Base-by-base conservation (phyloP, 2,329 filamentous ascomycete genomes). In the Verruconis gallopava region DNA sequence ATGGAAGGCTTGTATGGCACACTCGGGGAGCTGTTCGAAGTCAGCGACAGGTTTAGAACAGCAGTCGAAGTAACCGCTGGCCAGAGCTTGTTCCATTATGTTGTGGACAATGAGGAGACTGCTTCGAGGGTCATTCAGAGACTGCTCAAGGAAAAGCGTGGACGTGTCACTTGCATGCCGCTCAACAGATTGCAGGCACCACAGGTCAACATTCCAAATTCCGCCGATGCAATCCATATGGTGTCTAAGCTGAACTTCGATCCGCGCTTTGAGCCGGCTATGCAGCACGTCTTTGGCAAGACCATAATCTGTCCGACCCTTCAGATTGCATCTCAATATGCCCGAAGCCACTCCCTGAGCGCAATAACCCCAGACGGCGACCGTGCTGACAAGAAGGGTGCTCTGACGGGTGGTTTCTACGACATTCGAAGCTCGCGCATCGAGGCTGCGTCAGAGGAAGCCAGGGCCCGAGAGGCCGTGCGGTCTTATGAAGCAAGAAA, bases 301-400 rank as follows among this genome's bases (percentile, higher is more conserved):
- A 91, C 85, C 0, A 85, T 98, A 40, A 81, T 98, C 43, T 96
- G 91, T 51, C 88, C 89, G 2, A 93, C 85, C 50, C 66, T 98
- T 47, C 76, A 83, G 38, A 76, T 94, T 45, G 91, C 88, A 37
- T 77, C 82, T 11, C 86, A 95, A 55, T 95, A 95, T 57, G 85
- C 91, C 17, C 77, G 89, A 53, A 93, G 83, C 52, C 89, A 96
- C 53, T 83, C 83, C 14, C 79, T 96, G 18, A 86, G 86, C 52
- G 88, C 85, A 22, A 94, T 98, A 50, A 98, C 91, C 0, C 82
- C 85, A 3, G 88, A 96, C 44, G 91, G 91, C 59, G 89, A 96
- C 60, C 85, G 85, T 21, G 88, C 86, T 1, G 93, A 95, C 63
- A 94, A 93, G 65, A 82, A 89, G 51, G 91, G 91, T 62, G 89